Conservation (phyloP, 306 rosid species). For the Canavalia gladiata region DNA sequence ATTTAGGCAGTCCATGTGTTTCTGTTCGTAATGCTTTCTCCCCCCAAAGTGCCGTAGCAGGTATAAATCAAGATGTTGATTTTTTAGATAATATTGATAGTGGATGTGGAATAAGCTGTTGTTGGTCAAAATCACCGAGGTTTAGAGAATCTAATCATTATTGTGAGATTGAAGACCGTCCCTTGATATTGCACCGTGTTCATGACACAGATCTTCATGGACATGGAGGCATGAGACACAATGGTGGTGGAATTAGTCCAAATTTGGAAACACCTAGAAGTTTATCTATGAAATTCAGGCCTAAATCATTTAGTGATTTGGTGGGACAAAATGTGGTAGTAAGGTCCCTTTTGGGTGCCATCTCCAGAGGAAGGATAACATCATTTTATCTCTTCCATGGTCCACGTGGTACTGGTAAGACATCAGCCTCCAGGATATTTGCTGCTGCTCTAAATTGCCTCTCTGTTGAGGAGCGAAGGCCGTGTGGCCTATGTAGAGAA, state of each 20-base stretch:
- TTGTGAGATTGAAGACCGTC: constrained; percentile 60
- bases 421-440: constrained; percentile 82
- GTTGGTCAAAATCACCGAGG: constrained; percentile 82
- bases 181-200: constrained; percentile 56
- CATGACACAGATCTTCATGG: constrained; percentile 55
- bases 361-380: constrained; percentile 68
- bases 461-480: constrained; percentile 63
- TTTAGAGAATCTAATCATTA: constrained; percentile 58
- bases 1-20: constrained; percentile 62
- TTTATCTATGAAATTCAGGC: constrained; percentile 78
- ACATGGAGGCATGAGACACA: constrained; percentile 50
- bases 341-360: constrained; percentile 82
- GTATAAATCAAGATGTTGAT: constrained; percentile 58
- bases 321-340: constrained; percentile 86
- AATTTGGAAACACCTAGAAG: constrained; percentile 68
- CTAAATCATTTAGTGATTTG: constrained; percentile 75
- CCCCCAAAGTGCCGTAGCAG: constrained; percentile 36
- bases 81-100: constrained; percentile 50
- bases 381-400: constrained; percentile 87
- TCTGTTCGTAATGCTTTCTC: constrained; percentile 58
- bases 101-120: constrained; percentile 70
- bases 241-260: constrained; percentile 55
- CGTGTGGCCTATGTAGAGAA: constrained; percentile 81
- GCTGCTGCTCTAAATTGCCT: constrained; percentile 90
- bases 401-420: constrained; percentile 91